phyloP scores from a whole-genome alignment of 257 asterid species.

The Solanum tarijense region DNA sequence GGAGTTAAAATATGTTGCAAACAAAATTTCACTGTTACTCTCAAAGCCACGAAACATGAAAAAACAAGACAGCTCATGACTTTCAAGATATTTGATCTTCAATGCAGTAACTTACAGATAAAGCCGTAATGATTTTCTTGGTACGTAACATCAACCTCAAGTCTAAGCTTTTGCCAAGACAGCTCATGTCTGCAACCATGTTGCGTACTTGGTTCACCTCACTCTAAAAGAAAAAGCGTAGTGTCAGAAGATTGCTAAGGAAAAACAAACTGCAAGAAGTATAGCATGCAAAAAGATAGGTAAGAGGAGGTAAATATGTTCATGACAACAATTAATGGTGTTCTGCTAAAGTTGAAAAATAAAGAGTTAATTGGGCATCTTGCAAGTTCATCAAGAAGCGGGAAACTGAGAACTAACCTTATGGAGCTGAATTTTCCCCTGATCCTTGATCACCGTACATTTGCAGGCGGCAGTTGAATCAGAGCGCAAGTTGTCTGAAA shows the following conservation, averaged over 20 bases:
- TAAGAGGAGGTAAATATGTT: not conserved
- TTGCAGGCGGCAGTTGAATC: constrained; percentile 35
- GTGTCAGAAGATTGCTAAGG: not conserved
- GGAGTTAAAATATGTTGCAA: not conserved
- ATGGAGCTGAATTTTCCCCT: constrained; percentile 21
- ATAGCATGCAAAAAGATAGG: not conserved
- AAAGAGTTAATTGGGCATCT: not conserved
- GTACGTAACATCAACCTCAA: constrained; percentile 37
- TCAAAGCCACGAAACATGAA: not conserved
- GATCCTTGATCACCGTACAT: constrained; percentile 17
- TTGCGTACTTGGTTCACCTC: constrained; percentile 33
- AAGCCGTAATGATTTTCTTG: constrained; percentile 15
- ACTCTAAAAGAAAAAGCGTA: constrained; percentile 6
- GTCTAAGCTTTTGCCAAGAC: constrained; percentile 32
- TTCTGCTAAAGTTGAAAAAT: not conserved
- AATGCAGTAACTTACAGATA: constrained; percentile 23
- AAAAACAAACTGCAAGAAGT: not conserved
- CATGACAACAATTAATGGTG: not conserved
- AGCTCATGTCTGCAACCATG: constrained; percentile 37
- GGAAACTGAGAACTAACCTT: constrained; percentile 25
- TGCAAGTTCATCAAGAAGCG: not conserved
- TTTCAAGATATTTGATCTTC: not conserved
- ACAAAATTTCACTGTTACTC: not conserved
- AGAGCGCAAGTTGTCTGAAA: constrained; percentile 27
- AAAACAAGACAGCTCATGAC: not conserved